Conservation (phyloP, 2,329 filamentous ascomycete genomes). For the Cordyceps cateniannulata region DNA sequence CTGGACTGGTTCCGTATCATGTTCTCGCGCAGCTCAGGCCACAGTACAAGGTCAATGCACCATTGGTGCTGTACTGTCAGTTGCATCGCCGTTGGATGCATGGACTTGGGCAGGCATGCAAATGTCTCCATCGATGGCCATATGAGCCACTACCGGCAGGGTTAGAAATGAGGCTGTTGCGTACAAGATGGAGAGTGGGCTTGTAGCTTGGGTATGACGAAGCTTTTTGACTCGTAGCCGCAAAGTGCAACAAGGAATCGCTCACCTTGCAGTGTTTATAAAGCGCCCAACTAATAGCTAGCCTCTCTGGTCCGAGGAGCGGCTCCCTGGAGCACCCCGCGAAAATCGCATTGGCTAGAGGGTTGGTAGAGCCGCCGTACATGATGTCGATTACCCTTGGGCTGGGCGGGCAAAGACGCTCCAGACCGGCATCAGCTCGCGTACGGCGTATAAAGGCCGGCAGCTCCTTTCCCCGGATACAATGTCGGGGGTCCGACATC, state of each 20-base stretch:
- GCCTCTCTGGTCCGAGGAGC: background rate
- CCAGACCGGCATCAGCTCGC: background rate
- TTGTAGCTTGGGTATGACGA: no score
- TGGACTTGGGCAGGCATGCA: background rate
- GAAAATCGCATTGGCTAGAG: background rate
- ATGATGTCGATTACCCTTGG: background rate
- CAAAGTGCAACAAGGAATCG: background rate
- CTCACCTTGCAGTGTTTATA: background rate
- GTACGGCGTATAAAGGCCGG: background rate
- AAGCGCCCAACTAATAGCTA: background rate
- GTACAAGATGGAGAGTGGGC: no score
- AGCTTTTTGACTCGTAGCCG: no score
- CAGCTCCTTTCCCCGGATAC: background rate
- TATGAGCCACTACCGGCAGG: background rate
- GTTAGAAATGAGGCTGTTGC: background rate
- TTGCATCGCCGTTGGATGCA: background rate
- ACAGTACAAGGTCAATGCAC: background rate
- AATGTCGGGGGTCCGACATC: background rate
- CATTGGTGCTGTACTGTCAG: conserved; percentile 1
- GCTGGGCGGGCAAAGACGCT: background rate
- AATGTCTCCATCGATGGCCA: background rate
- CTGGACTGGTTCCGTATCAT: background rate
- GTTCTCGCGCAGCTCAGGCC: background rate
- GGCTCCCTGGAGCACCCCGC: background rate
- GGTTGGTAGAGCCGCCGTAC: background rate